A percentile compares a stretch with the other conserved stretches of the same genome.
Conservation (phyloP, 2,329 filamentous ascomycete genomes). For the Fusarium napiforme region DNA sequence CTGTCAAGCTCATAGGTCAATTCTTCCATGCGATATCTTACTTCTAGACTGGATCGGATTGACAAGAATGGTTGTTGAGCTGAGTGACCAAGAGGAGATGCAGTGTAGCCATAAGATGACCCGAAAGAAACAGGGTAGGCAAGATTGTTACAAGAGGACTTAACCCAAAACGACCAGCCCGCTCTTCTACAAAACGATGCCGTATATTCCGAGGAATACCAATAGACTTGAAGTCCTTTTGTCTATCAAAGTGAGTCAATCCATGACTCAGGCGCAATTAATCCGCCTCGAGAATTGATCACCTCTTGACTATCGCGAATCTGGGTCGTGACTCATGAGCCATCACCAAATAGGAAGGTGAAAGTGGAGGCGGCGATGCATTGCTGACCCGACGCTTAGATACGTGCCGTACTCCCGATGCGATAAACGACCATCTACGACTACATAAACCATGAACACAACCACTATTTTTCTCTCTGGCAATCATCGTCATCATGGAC, state of each 20-base stretch:
- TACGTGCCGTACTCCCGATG: not conserved
- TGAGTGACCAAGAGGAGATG: not conserved
- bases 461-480: not conserved
- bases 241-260: not conserved
- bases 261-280: not conserved
- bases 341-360: slow-evolving; percentile 7
- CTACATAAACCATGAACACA: not conserved
- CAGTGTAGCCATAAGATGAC: not conserved
- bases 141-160: too few relatives aligned
- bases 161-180: too few relatives aligned
- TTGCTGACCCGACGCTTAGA: not conserved
- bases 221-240: not conserved
- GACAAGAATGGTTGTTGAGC: accelerated
- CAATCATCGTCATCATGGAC: slow-evolving; percentile 6
- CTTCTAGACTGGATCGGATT: too few relatives aligned
- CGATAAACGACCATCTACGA: not conserved
- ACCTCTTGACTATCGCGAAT: not conserved
- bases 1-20: accelerated
- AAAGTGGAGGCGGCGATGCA: not conserved
- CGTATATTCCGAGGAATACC: not conserved
- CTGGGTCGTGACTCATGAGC: not conserved
- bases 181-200: accelerated
- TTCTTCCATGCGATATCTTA: too few relatives aligned
- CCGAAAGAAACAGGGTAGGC: too few relatives aligned
- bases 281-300: not conserved